Base-by-base conservation (phyloP, 1,284 basidiomycete genomes). In the Prillingera fragicola region DNA sequence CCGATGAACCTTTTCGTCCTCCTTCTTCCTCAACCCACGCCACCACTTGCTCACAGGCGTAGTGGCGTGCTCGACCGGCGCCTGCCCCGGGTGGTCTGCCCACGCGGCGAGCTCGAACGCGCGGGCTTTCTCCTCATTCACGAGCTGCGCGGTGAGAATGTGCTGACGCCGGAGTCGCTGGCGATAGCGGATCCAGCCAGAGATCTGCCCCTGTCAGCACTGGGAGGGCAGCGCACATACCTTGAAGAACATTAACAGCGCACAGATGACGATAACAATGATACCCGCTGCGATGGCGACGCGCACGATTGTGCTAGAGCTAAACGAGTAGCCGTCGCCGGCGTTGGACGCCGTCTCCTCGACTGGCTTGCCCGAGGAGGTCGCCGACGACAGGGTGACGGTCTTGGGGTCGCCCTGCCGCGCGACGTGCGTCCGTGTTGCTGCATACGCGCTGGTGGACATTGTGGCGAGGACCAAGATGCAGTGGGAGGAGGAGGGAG, bases 31-130 rank as follows among this genome's bases (percentile, higher is more conserved):
- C 26, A 34, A 26, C 21, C 50, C 8, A 15, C 46, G 33, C 28
- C 42, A 32, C 49, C 55, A 54, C 46, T 33, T 25, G 23, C 29
- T 34, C 45, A 53, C 44, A n/a, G 19, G 23, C 26, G 33, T 15
- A 12, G 35, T 17, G 28, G 22, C 31, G 12, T 25, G n/a, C 27
- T 49, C 41, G 5, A 59, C 54, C 9, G 63, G 64, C 26, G 60
- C 59, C 3, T 40, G 36, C 14, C 63, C 60, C 0, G 67, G 67
- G 31, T 59, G 54, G 22, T 67, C 65, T 3, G 63, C 41, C 67
- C 67, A 69, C 18, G 67, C 67, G 8, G 67, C 67, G 12, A 67
- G 60, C 41, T 69, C 67, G 34, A 63, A 69, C 8, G 59, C 62
- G 35, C 60, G 64, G 21, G 63, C 60, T 8, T 56, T 52, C 33